Conservation (phyloP, 1,139 yeast species). For the Yamadazyma diddensiae region DNA sequence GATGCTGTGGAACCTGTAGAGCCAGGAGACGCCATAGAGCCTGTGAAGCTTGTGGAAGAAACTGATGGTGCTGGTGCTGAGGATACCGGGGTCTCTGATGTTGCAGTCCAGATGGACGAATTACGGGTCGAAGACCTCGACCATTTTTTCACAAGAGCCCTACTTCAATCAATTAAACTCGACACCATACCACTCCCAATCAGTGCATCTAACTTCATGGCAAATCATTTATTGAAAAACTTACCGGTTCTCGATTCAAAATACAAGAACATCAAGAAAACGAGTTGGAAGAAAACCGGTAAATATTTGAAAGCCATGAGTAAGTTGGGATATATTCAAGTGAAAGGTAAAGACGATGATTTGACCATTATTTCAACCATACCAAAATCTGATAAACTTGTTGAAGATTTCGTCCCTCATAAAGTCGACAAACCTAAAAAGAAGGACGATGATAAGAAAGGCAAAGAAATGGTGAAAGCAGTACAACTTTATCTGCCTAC, state of each 20-base stretch:
- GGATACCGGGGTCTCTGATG: background rate
- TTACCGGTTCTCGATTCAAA: conserved; percentile 56
- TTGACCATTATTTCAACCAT: conserved; percentile 52
- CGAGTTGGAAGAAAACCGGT: conserved; percentile 87
- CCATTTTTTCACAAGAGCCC: conserved; percentile 64
- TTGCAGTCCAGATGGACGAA: conserved; percentile 11
- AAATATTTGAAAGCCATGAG: conserved; percentile 86
- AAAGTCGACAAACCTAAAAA: conserved; percentile 32
- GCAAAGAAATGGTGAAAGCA: conserved; percentile 23
- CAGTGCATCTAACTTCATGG: conserved; percentile 70
- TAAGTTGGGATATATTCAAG: conserved; percentile 59
- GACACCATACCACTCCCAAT: conserved; percentile 60
- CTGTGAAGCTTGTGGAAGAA: background rate
- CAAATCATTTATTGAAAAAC: conserved; percentile 64
- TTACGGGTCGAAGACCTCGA: conserved; percentile 74
- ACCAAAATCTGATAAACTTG: conserved; percentile 41
- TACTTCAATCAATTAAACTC: conserved; percentile 64
- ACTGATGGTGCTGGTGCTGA: background rate
- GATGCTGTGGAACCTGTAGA: background rate
- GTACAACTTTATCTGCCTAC: conserved; percentile 55
- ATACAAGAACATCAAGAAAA: conserved; percentile 69
- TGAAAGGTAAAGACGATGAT: conserved; percentile 78
- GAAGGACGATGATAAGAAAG: conserved; percentile 15
- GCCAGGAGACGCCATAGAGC: background rate
- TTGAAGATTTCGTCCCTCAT: conserved; percentile 65